Evolutionary conservation across 192 early-diverging fungal genomes (phyloP), one percentile per base, ranked within the genome.

Genomic region (Linderina pennispora): DNA sequence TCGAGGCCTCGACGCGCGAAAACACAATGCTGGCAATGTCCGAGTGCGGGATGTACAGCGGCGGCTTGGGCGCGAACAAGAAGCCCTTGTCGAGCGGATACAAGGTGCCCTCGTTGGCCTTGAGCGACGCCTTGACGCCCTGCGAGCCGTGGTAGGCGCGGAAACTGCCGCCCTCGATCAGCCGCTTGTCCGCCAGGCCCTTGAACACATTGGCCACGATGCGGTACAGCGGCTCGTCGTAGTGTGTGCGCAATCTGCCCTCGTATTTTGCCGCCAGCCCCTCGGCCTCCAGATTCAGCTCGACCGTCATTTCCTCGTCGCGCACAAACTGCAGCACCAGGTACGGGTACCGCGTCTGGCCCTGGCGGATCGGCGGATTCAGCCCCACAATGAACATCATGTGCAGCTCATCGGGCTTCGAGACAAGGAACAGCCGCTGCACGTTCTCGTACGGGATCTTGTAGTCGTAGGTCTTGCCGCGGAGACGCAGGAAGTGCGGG

Each of bases 401-500:
- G 55, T 95, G 92, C 34, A 91, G 59, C 50, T 93, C 92, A 51
- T 96, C 92, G 5, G 92, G 90, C 74, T 97, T 97, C 8, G 87
- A 83, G 14, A 99, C 75, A 53, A 95, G 70, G 48, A 94, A 92
- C 47, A 99, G 48, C 40, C 83, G 80, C 53, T 81, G 80, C 21
- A 99, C 84, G 41, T 77, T 86, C 23, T 74, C 80, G 75, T 92
- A 96, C 33, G 84, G 74, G 48, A 99, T 87, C 73, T 94, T 91
- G 80, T 97, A 99, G 62, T 99, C 96, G 79, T 97, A 91, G 1
- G 94, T 89, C 64, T 95, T 96, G 50, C 96, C 96, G 24, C 92
- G 91, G 34, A 99, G 77, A 33, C 96, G 90, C 55, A 99, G 68
- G 52, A 93, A 95, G 20, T 78, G 72, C 23, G 82, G 79, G 65